phyloP scores from a whole-genome alignment of 176 grass and related monocot species.

The Ensete glaucum region DNA sequence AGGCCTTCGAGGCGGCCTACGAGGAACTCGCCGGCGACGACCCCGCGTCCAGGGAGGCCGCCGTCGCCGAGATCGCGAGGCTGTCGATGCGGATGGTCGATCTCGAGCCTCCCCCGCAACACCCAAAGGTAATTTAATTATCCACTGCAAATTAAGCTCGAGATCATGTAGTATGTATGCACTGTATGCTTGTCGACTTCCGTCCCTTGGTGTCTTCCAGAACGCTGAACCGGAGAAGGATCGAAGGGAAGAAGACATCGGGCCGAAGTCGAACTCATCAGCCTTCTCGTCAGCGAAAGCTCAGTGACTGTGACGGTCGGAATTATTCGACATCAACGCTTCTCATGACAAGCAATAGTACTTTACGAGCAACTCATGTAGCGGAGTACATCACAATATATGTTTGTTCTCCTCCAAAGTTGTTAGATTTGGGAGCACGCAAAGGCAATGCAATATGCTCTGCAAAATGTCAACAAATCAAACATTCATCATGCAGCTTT shows the following conservation, averaged over 20 bases:
- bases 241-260: neutral
- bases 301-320: neutral
- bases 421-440: too few species aligned
- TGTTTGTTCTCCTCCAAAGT: too few species aligned
- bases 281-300: neutral
- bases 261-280: neutral
- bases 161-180: too few species aligned
- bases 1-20: slow-evolving; percentile 90
- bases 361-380: too few species aligned
- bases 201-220: neutral
- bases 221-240: neutral
- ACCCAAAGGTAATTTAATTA: slow-evolving; percentile 3
- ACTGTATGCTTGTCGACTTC: too few species aligned
- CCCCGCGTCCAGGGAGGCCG: slow-evolving; percentile 23
- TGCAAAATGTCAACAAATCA: too few species aligned
- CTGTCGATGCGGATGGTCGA: slow-evolving; percentile 64
- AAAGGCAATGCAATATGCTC: too few species aligned
- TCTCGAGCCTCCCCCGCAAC: slow-evolving; percentile 38
- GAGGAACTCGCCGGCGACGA: slow-evolving; percentile 89
- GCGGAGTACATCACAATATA: too few species aligned
- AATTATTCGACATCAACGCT: neutral
- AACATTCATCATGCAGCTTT: too few species aligned
- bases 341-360: too few species aligned
- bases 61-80: slow-evolving; percentile 68
- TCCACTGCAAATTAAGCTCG: neutral